Conservation (phyloP, 768 basidiomycete genomes). For the Leccinum rimulosum region DNA sequence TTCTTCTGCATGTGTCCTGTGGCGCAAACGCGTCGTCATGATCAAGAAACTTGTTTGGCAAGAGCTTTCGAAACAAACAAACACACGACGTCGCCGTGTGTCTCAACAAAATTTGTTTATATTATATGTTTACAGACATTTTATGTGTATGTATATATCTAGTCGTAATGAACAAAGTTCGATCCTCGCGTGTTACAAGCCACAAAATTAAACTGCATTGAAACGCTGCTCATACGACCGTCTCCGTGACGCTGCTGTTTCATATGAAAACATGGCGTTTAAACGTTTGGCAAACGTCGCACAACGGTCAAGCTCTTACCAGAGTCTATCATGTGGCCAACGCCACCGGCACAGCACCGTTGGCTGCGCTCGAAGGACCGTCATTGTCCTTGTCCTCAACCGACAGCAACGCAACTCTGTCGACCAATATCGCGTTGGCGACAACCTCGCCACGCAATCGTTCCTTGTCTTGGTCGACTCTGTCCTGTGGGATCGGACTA, state of each 20-base stretch:
- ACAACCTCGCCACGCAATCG: slow-evolving; percentile 35
- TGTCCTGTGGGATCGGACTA: slow-evolving; percentile 21
- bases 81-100: neutral
- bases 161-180: slow-evolving; percentile 27
- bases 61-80: slow-evolving; percentile 30
- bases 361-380: slow-evolving; percentile 9
- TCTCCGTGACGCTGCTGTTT: slow-evolving; percentile 17
- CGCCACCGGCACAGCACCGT: slow-evolving; percentile 18
- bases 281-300: neutral
- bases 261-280: neutral
- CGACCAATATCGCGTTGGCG: slow-evolving; percentile 36
- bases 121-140: slow-evolving; percentile 40
- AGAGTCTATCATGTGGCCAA: slow-evolving; percentile 27
- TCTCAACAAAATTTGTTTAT: slow-evolving; percentile 10
- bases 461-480: slow-evolving; percentile 34
- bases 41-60: slow-evolving; percentile 42
- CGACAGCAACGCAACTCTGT: slow-evolving; percentile 36
- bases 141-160: slow-evolving; percentile 33
- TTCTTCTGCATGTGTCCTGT: slow-evolving; percentile 66
- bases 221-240: slow-evolving; percentile 18
- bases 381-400: slow-evolving; percentile 29
- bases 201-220: slow-evolving; percentile 26
- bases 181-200: slow-evolving; percentile 23
- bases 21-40: slow-evolving; percentile 61
- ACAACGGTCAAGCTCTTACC: slow-evolving; percentile 12